Percentiles rank a stretch among this genome's conserved stretches.
These are phyloP conservation scores for Nakazawaea ambrosiae DNA, from an alignment of 805 yeast species.

Conservation along the genomic window DNA sequence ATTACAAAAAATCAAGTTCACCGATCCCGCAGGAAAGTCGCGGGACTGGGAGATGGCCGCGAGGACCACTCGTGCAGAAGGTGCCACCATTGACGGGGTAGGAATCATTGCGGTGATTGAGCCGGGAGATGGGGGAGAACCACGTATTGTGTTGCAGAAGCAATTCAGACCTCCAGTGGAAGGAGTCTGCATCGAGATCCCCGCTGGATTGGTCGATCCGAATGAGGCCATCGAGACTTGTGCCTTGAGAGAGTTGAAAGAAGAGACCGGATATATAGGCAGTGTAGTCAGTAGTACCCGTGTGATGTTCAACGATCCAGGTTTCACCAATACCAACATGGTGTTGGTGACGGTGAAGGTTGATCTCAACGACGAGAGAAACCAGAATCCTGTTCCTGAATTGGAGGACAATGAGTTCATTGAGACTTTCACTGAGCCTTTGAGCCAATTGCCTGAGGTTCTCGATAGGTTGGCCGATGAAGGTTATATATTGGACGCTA, in stretches of 20 bases:
- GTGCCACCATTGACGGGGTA: conserved; percentile 78
- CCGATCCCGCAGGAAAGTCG: conserved; percentile 60
- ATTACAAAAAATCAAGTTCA: conserved; percentile 57
- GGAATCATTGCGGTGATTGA: conserved; percentile 73
- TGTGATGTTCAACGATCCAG: conserved; percentile 45
- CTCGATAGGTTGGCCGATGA: conserved; percentile 45
- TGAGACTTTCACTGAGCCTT: conserved; percentile 74
- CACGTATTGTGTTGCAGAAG: conserved; percentile 60
- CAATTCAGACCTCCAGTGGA: conserved; percentile 92
- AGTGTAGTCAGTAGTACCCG: conserved; percentile 29
- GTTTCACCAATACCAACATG: conserved; percentile 82
- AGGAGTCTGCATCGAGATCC: conserved; percentile 86
- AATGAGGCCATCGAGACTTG: conserved; percentile 70
- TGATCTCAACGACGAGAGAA: conserved; percentile 61
- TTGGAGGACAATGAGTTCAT: conserved; percentile 91
- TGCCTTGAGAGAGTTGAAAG: conserved; percentile 81
- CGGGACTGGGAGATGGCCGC: conserved; percentile 92
- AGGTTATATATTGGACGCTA: conserved; percentile 80
- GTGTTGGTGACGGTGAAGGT: conserved; percentile 72
- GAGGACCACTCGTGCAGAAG: conserved; percentile 62
- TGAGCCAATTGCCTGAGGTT: conserved; percentile 47
- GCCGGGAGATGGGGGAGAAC: conserved; percentile 36
- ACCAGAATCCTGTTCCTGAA: conserved; percentile 61
- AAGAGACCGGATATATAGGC: conserved; percentile 92
- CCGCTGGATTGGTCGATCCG: conserved; percentile 92